Percentiles rank a stretch among this genome's conserved stretches.
These are phyloP conservation scores for Phoma sp. DNA, from an alignment of 2,329 filamentous ascomycete genomes.

Conservation along the genomic window DNA sequence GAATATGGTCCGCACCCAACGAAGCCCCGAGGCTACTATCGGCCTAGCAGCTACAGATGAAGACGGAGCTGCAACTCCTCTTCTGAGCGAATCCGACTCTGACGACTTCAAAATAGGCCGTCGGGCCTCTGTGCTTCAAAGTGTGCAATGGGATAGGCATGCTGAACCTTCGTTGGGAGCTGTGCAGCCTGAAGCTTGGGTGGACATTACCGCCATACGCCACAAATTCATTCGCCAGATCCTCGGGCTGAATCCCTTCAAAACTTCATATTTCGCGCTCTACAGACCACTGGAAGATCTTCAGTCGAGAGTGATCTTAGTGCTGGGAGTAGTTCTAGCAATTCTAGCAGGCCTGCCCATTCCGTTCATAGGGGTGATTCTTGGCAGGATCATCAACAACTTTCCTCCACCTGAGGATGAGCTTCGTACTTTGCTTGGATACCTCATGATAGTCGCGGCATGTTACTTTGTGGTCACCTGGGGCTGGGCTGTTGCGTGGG, in stretches of 20 bases:
- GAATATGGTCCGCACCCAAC: constrained; percentile 15
- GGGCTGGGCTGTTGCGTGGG: constrained; percentile 58
- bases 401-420: constrained; percentile 57
- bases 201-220: constrained; percentile 37
- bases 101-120: constrained; percentile 26
- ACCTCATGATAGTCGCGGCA: constrained; percentile 54
- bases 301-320: constrained; percentile 46
- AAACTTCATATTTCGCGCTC: constrained; percentile 57
- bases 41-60: constrained; percentile 19
- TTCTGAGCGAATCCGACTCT: constrained; percentile 26
- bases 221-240: constrained; percentile 47
- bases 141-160: constrained; percentile 41
- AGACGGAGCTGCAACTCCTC: constrained; percentile 24
- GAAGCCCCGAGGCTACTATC: constrained; percentile 10
- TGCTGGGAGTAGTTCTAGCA: constrained; percentile 49
- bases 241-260: constrained; percentile 52
- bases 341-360: constrained; percentile 37
- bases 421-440: constrained; percentile 48
- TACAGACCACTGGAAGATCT: constrained; percentile 53
- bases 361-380: constrained; percentile 66
- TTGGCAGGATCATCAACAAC: constrained; percentile 57
- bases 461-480: constrained; percentile 59
- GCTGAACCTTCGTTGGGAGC: constrained; percentile 45
- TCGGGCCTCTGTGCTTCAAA: constrained; percentile 24
- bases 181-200: constrained; percentile 42